phyloP scores from a whole-genome alignment of 495 filamentous ascomycete genomes.

The Monascus purpureus region DNA sequence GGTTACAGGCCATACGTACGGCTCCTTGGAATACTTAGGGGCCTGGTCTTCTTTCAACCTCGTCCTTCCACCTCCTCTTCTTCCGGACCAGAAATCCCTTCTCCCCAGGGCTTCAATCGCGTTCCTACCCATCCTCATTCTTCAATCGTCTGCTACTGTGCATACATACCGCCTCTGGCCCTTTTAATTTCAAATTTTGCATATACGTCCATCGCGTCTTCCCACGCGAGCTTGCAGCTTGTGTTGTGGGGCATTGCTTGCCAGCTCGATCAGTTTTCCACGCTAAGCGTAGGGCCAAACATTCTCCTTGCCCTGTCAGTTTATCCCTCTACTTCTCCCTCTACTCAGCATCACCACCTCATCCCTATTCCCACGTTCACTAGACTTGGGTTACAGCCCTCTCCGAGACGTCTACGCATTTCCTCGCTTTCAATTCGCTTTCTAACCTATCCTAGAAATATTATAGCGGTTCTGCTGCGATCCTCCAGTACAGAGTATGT shows the following conservation, averaged over 20 bases:
- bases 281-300: slow-evolving; percentile 38
- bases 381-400: too few species aligned
- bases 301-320: slow-evolving; percentile 30
- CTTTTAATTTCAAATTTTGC: too few species aligned
- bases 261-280: slow-evolving; percentile 25
- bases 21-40: neutral
- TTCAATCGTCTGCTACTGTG: slow-evolving; percentile 4
- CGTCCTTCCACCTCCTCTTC: neutral
- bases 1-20: neutral
- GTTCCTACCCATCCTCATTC: neutral
- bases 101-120: neutral
- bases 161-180: too few species aligned
- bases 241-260: slow-evolving; percentile 30
- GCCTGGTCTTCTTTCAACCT: neutral
- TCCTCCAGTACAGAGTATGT: too few species aligned
- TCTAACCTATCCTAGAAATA: too few species aligned
- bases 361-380: too few species aligned
- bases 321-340: slow-evolving; percentile 18
- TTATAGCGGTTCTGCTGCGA: too few species aligned
- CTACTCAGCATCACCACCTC: slow-evolving; percentile 11
- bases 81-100: too few species aligned
- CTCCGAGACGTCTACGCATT: too few species aligned
- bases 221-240: slow-evolving; percentile 21
- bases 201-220: slow-evolving; percentile 1
- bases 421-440: too few species aligned